These are phyloP conservation scores for Trichoderma simmonsii DNA, from an alignment of 2,329 filamentous ascomycete species.

Conservation along the genomic window DNA sequence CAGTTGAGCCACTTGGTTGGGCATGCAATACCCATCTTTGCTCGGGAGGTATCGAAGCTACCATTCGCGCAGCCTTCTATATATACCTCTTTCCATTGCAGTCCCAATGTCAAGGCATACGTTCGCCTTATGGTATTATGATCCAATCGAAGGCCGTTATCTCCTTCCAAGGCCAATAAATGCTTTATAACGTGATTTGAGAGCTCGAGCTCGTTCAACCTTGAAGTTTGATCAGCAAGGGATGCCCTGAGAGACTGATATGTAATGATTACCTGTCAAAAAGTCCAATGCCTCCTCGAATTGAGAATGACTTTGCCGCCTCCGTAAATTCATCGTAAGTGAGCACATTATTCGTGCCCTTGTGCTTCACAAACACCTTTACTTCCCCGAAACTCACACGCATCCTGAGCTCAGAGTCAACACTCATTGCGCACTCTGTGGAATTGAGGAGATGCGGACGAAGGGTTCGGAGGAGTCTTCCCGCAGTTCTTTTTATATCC, in stretches of 20 bases:
- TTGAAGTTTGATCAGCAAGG: not conserved
- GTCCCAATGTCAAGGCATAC: slow-evolving; percentile 24
- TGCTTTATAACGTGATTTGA: slow-evolving; percentile 14
- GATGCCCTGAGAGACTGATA: not conserved
- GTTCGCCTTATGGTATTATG: slow-evolving; percentile 18
- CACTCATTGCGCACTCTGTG: slow-evolving; percentile 26
- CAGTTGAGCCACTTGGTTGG: slow-evolving; percentile 30
- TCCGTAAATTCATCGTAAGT: slow-evolving; percentile 27
- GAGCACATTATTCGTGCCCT: slow-evolving; percentile 23
- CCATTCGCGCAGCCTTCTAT: slow-evolving; percentile 19
- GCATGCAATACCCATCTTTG: slow-evolving; percentile 25
- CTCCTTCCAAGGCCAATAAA: slow-evolving; percentile 9
- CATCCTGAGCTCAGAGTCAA: slow-evolving; percentile 30
- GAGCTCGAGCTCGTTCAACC: slow-evolving; percentile 9
- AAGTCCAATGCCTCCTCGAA: slow-evolving; percentile 31
- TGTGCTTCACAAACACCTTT: slow-evolving; percentile 28
- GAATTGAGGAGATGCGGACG: slow-evolving; percentile 24
- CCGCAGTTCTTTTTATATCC: not conserved
- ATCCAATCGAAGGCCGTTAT: slow-evolving; percentile 19
- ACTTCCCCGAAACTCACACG: slow-evolving; percentile 34
- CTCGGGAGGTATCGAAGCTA: slow-evolving; percentile 25
- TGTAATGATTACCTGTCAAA: slow-evolving; percentile 27
- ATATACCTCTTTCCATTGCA: slow-evolving; percentile 25
- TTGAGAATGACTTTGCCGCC: slow-evolving; percentile 28
- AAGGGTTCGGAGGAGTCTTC: slow-evolving; percentile 24